These are phyloP conservation scores for Stemphylium vesicarium DNA, from an alignment of 2,329 filamentous ascomycete species.

Conservation along the genomic window DNA sequence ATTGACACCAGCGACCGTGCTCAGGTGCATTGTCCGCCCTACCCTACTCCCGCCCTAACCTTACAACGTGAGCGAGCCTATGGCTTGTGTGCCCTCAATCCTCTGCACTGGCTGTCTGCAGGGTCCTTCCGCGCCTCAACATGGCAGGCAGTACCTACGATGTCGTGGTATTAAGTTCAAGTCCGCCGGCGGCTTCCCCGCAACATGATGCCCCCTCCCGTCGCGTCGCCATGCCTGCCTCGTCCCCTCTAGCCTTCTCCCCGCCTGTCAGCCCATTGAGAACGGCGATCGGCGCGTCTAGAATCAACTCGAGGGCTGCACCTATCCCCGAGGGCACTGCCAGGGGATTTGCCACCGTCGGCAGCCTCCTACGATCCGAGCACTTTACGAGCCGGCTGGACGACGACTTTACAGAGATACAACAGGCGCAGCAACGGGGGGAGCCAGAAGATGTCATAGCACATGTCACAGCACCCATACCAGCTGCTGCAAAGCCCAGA, in stretches of 20 bases:
- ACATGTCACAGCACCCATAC: neutral
- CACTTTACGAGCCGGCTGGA: conserved; percentile 31
- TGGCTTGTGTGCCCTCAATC: conserved; percentile 3
- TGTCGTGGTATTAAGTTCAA: conserved; percentile 41
- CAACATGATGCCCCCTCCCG: conserved; percentile 25
- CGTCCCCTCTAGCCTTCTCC: conserved; percentile 32
- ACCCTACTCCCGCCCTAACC: neutral
- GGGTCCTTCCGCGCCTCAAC: conserved; percentile 21
- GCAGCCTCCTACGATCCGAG: conserved; percentile 39
- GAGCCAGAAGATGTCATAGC: conserved; percentile 1
- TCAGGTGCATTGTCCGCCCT: conserved; percentile 1
- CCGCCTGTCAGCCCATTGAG: conserved; percentile 26
- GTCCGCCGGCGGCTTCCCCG: conserved; percentile 38
- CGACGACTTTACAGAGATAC: conserved; percentile 13
- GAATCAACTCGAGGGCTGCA: conserved; percentile 33
- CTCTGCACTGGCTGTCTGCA: conserved; percentile 8
- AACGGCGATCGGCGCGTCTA: conserved; percentile 32
- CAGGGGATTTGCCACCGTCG: conserved; percentile 45
- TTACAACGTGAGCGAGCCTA: neutral
- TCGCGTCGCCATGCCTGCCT: conserved; percentile 39
- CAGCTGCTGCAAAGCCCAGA: conserved; percentile 22
- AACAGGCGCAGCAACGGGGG: conserved; percentile 8
- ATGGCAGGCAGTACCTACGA: conserved; percentile 36
- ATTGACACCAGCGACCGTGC: conserved; percentile 1
- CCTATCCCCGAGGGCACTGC: conserved; percentile 31